Evolutionary conservation across 2,329 filamentous ascomycete species (phyloP).

Genomic region (Epichloe sp.): DNA sequence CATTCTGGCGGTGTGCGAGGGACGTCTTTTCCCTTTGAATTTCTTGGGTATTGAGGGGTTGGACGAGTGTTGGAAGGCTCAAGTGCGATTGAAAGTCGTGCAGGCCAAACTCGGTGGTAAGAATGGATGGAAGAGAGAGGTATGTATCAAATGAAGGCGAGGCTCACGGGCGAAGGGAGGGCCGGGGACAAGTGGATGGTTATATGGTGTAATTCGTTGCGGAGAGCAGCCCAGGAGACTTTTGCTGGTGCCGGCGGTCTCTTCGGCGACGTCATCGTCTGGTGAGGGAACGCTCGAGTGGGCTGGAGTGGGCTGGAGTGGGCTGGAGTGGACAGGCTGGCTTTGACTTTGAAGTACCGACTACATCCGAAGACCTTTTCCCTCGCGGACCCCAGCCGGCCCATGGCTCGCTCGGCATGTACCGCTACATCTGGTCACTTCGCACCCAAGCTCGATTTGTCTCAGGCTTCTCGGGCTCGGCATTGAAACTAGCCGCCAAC

Average conservation of each 20-base stretch:
- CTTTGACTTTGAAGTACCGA: too few species aligned
- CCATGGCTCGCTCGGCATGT: too few species aligned
- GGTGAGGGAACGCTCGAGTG: background rate
- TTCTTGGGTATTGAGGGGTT: background rate
- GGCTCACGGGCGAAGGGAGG: background rate
- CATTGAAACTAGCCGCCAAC: too few species aligned
- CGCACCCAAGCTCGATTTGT: too few species aligned
- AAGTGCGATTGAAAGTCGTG: constrained; percentile 1
- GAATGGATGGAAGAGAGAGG: background rate
- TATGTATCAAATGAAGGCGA: background rate
- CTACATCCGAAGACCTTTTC: too few species aligned
- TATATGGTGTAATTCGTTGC: constrained; percentile 7
- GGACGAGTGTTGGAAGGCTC: background rate
- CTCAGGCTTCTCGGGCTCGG: background rate
- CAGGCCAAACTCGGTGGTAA: background rate
- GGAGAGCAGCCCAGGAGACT: constrained; percentile 1
- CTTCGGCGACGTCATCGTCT: constrained; percentile 11
- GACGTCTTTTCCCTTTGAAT: constrained; percentile 7
- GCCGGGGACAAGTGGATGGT: constrained; percentile 4
- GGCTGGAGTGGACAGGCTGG: background rate
- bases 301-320: background rate
- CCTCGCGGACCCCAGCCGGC: too few species aligned
- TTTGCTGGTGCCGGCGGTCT: background rate
- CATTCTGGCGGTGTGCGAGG: constrained; percentile 42
- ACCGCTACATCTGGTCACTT: too few species aligned